These are phyloP conservation scores for Hymenoscyphus infarciens DNA, from an alignment of 2,329 filamentous ascomycete genomes.

Conservation along the genomic window DNA sequence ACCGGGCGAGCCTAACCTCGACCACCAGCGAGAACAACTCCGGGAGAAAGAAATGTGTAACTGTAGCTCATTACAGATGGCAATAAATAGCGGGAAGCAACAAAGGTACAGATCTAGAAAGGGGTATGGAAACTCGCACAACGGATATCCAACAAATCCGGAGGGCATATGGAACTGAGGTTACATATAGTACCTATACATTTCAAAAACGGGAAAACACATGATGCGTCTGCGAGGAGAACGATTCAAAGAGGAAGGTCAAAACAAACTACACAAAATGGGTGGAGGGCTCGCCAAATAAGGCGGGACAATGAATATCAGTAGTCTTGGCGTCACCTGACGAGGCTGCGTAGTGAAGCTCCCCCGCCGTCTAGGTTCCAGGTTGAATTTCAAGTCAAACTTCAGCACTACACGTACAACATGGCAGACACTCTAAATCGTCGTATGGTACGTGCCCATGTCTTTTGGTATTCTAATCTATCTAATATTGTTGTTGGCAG, in stretches of 20 bases:
- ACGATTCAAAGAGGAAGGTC: background rate
- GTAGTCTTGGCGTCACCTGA: no score
- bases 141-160: background rate
- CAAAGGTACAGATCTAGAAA: background rate
- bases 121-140: background rate
- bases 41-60: background rate
- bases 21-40: background rate
- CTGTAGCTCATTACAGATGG: background rate
- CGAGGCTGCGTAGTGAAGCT: background rate
- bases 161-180: background rate
- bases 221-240: background rate
- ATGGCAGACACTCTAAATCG: conserved; percentile 11
- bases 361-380: background rate
- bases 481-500: conserved; percentile 36
- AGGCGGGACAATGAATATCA: no score
- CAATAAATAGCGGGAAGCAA: background rate
- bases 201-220: background rate
- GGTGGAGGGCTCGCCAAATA: background rate
- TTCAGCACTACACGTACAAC: background rate
- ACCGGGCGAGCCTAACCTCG: background rate
- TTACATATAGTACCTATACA: no score
- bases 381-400: background rate
- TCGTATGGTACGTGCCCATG: conserved; percentile 7
- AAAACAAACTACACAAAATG: background rate
- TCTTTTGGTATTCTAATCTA: background rate